Evolutionary conservation across 2,329 filamentous ascomycete species (phyloP).

Genomic region (Alternaria sp.): DNA sequence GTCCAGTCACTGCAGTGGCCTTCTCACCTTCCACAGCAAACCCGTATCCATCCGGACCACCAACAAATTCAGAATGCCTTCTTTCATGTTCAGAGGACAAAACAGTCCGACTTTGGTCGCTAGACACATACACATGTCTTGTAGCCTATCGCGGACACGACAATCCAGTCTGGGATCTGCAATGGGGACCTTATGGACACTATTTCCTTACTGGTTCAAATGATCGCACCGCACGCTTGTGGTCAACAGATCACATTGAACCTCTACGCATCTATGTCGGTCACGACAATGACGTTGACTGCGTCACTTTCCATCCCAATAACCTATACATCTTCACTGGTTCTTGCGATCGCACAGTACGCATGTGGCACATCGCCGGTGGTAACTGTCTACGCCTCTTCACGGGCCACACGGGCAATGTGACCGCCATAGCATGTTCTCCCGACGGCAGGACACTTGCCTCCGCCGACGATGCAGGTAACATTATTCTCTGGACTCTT

Average conservation of each 20-base stretch:
- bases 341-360: constrained; percentile 89
- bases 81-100: constrained; percentile 88
- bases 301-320: constrained; percentile 93
- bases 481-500: constrained; percentile 94
- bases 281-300: constrained; percentile 91
- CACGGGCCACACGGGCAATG: constrained; percentile 85
- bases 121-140: constrained; percentile 90
- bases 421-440: constrained; percentile 83
- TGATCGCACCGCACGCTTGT: constrained; percentile 88
- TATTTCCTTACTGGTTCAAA: constrained; percentile 90
- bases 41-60: constrained; percentile 55
- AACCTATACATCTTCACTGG: constrained; percentile 92
- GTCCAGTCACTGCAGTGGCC: constrained; percentile 84
- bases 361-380: constrained; percentile 95
- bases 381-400: constrained; percentile 90
- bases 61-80: constrained; percentile 73
- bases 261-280: constrained; percentile 87
- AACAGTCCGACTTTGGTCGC: constrained; percentile 88
- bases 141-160: constrained; percentile 95
- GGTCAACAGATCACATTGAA: constrained; percentile 91
- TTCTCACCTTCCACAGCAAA: constrained; percentile 76
- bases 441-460: constrained; percentile 91
- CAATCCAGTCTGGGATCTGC: constrained; percentile 84
- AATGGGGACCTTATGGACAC: constrained; percentile 91
- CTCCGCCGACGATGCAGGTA: constrained; percentile 84